Evolutionary conservation across 2,329 filamentous ascomycete species (phyloP), one percentile per base, ranked within the genome.

Genomic region (Tolypocladium sp.): DNA sequence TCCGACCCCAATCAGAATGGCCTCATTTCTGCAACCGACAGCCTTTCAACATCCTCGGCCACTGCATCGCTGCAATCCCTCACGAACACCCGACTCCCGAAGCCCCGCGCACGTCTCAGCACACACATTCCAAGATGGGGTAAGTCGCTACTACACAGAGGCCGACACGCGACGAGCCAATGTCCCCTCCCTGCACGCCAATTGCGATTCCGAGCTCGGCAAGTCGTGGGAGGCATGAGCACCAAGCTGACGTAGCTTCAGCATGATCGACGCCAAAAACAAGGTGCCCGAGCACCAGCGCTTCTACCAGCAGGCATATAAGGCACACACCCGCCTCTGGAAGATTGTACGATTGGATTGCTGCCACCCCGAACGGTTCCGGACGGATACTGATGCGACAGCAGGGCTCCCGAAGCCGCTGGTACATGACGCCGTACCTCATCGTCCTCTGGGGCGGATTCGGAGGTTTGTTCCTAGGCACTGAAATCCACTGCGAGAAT

Each of bases 201-300:
- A 57, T 55, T 41, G 46, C 41, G 30, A 57, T 27, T 3, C 22
- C 38, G 22, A 55, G 30, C 59, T 60, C 57, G 20, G 55, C 55
- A 55, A 64, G 37, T 58, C 57, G 60, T 59, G 58, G 60, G 52
- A 58, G 59, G 59, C 60, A 62, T 62, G 64, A 60, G 59, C 61
- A 61, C 62, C 54, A 63, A 57, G 61, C 67, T 72, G 63, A 72
- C 69, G 41, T 64, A 51, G 62, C 58, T 56, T 59, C 67, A 83
- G 82, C 71, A 70, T 87, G 71, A 66, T 91, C 78, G 79, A 90
- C 82, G 86, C 87, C 74, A 82, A 83, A 73, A 93, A 93, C 84
- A 83, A 82, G 70, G 89, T 92, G 69, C 88, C 88, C 59, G 69
- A 88, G 72, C 82, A 88, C 78, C 90, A 93, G 82, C 81, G 83